Conservation (phyloP, 371 early-diverging fungal species). For the Mucor sp. region DNA sequence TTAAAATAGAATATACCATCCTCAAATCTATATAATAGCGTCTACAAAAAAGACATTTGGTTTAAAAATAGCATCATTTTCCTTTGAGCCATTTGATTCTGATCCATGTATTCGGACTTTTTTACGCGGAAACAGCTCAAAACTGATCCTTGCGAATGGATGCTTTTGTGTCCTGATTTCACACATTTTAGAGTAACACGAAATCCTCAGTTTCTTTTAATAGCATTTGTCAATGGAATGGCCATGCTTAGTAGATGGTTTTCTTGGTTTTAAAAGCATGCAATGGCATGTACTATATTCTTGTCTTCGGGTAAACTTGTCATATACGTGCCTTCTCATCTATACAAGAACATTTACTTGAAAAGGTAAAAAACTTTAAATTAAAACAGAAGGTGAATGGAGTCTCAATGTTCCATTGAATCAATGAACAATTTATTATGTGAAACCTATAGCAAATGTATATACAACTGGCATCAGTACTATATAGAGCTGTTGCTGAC, state of each 20-base stretch:
- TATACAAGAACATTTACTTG: not conserved
- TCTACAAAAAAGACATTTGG: not conserved
- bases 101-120: not conserved
- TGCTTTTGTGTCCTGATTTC: not conserved
- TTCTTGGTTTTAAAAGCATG: not conserved
- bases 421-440: not conserved
- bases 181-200: not conserved
- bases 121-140: not conserved
- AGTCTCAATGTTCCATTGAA: not conserved
- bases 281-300: not conserved
- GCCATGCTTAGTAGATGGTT: not conserved
- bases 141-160: not conserved
- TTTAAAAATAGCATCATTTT: not conserved
- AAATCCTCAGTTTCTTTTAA: not conserved
- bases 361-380: not conserved
- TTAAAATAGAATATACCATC: not conserved
- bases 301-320: not conserved
- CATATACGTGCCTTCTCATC: not conserved
- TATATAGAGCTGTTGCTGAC: not conserved
- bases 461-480: too few species aligned
- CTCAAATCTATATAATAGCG: too few species aligned
- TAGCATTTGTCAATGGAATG: not conserved
- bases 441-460: not conserved
- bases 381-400: not conserved
- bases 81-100: not conserved